Conservation (phyloP, 208 protist species). For the Trichomonas vaginalis region DNA sequence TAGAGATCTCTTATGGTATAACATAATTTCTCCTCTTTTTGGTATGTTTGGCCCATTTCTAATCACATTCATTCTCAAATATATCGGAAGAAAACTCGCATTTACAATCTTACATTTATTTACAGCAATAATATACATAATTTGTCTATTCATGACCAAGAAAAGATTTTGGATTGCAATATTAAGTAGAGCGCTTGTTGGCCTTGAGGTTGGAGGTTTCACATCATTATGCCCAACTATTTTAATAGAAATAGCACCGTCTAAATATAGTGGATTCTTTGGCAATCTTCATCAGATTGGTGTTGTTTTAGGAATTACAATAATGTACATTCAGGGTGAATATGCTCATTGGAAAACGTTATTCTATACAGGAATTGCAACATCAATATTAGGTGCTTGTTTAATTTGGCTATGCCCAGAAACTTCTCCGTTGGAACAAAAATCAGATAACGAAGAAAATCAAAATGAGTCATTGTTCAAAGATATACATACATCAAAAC, state of each 20-base stretch:
- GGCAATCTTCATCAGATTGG: neutral
- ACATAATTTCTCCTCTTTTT: neutral
- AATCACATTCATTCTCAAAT: neutral
- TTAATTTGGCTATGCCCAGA: neutral
- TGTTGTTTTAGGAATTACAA: neutral
- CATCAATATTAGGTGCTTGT: neutral
- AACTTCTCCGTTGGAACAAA: neutral
- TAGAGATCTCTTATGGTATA: neutral
- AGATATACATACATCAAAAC: too few species aligned
- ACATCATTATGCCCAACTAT: neutral
- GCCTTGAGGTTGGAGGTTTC: neutral
- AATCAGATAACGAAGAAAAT: too few species aligned
- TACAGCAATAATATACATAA: neutral
- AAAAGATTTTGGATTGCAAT: neutral
- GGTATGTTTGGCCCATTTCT: neutral
- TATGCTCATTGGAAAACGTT: neutral
- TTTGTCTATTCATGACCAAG: neutral
- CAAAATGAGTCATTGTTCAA: too few species aligned
- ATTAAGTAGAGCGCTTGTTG: neutral
- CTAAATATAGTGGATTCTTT: neutral
- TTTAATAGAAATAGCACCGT: neutral
- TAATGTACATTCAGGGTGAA: neutral
- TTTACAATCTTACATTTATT: neutral
- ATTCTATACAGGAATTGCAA: too few species aligned
- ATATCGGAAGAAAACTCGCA: neutral